These are phyloP conservation scores for Saraca asoca DNA, from an alignment of 331 rosid genomes.

Conservation along the genomic window DNA sequence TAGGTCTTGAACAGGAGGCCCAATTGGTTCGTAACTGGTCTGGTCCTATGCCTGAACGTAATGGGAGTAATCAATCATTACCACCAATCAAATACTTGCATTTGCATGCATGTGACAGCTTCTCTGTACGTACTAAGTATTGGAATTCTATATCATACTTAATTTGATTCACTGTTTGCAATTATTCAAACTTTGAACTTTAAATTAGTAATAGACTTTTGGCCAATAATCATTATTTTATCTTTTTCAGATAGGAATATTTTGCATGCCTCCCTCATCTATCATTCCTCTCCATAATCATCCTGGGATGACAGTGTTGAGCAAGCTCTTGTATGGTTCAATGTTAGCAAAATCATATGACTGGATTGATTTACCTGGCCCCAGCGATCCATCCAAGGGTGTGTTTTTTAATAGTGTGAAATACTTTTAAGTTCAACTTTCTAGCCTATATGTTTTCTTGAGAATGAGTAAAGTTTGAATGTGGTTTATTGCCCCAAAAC, in stretches of 20 bases:
- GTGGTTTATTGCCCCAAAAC: conserved; percentile 13
- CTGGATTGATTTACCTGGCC: conserved; percentile 75
- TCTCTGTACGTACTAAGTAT: conserved; percentile 69
- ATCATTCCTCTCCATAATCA: conserved; percentile 93
- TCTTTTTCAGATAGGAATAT: conserved; percentile 81
- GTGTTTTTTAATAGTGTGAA: conserved; percentile 32
- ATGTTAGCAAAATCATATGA: conserved; percentile 78
- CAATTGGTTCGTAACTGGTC: conserved; percentile 86
- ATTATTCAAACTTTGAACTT: conserved; percentile 21
- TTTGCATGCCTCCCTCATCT: conserved; percentile 92
- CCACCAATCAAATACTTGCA: conserved; percentile 92
- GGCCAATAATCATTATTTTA: conserved; percentile 23
- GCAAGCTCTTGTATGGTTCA: conserved; percentile 96
- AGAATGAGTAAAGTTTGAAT: background rate
- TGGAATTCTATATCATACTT: conserved; percentile 20
- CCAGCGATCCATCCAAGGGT: conserved; percentile 70
- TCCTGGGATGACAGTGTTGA: conserved; percentile 95
- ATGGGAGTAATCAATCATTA: conserved; percentile 61
- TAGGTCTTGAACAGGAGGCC: conserved; percentile 60
- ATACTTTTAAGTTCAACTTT: conserved; percentile 20
- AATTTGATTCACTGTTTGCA: conserved; percentile 5
- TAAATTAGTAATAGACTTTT: conserved; percentile 14
- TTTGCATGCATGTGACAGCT: conserved; percentile 74
- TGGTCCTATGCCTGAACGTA: conserved; percentile 50
- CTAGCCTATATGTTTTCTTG: background rate